Conservation (phyloP, 163 green algal genomes). For the Coccomyxa subellipsoidea region DNA sequence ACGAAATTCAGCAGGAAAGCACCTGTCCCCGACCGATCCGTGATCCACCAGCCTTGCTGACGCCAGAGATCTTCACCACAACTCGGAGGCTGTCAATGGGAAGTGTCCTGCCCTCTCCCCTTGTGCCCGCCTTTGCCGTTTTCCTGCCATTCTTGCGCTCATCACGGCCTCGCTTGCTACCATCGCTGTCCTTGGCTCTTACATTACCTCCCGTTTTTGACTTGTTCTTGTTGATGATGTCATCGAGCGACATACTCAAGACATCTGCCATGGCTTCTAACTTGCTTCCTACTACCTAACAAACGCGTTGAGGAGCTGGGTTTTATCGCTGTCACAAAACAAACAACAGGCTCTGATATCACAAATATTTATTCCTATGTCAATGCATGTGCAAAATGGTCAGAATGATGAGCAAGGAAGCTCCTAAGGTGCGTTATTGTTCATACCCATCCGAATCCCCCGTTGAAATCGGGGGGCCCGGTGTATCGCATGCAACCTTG, state of each 20-base stretch:
- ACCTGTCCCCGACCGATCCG: background rate
- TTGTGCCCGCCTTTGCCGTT: background rate
- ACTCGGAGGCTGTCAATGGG: background rate
- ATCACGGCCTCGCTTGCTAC: background rate
- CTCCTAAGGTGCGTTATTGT: too few relatives aligned
- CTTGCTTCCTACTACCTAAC: background rate
- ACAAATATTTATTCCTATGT: too few relatives aligned
- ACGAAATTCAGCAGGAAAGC: too few relatives aligned
- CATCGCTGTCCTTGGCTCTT: background rate
- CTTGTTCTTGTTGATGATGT: constrained; percentile 14
- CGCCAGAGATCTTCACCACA: background rate
- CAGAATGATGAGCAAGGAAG: too few relatives aligned
- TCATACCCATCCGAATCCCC: too few relatives aligned
- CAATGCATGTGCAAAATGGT: too few relatives aligned
- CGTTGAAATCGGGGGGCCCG: too few relatives aligned
- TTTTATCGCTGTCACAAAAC: too few relatives aligned
- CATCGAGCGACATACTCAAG: background rate
- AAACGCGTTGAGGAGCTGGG: too few relatives aligned
- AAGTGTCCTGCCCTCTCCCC: background rate
- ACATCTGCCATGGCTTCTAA: background rate
- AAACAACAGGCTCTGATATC: too few relatives aligned
- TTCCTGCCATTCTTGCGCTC: background rate
- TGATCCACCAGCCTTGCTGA: background rate
- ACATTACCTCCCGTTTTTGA: background rate
- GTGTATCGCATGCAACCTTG: too few relatives aligned